phyloP scores from a whole-genome alignment of 257 asterid genomes.

The Scutellaria minor region DNA sequence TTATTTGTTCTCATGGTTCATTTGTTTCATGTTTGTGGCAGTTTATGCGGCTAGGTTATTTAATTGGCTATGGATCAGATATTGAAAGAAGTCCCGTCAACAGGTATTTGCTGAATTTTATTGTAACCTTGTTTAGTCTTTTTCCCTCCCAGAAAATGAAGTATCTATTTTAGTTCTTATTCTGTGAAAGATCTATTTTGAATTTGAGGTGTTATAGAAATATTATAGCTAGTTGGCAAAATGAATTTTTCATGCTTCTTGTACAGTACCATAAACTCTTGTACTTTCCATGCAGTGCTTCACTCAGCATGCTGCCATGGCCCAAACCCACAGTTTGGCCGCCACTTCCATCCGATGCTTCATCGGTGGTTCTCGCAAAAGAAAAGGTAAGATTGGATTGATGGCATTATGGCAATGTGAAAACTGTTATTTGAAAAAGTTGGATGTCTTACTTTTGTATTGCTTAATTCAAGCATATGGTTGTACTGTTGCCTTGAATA shows the following conservation, averaged over 20 bases:
- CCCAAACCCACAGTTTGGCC: conserved; percentile 99
- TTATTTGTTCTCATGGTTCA: conserved; percentile 34
- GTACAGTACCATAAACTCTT: conserved; percentile 25
- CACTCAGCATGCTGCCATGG: conserved; percentile 98
- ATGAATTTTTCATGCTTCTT: conserved; percentile 36
- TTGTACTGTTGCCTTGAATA: too few species aligned
- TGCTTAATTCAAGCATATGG: too few species aligned
- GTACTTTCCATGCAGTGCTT: conserved; percentile 66
- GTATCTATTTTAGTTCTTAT: neutral
- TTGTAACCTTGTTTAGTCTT: conserved; percentile 20
- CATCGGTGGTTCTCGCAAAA: conserved; percentile 86
- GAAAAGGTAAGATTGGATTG: conserved; percentile 74
- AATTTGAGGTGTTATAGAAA: conserved; percentile 9
- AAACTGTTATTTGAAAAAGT: neutral
- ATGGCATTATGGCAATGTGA: conserved; percentile 33
- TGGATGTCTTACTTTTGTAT: too few species aligned
- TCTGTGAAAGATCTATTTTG: conserved; percentile 9
- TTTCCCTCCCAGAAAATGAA: conserved; percentile 17
- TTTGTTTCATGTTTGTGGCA: conserved; percentile 54
- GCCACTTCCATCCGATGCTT: conserved; percentile 83
- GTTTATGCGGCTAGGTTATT: conserved; percentile 97
- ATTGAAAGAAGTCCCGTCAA: conserved; percentile 94
- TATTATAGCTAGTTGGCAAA: conserved; percentile 21
- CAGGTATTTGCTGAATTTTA: conserved; percentile 58
- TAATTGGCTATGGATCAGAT: conserved; percentile 88